A percentile compares a stretch with the other conserved stretches of the same genome.
Evolutionary conservation across 192 early-diverging fungal genomes (phyloP).

Genomic region (Coemansia sp.): DNA sequence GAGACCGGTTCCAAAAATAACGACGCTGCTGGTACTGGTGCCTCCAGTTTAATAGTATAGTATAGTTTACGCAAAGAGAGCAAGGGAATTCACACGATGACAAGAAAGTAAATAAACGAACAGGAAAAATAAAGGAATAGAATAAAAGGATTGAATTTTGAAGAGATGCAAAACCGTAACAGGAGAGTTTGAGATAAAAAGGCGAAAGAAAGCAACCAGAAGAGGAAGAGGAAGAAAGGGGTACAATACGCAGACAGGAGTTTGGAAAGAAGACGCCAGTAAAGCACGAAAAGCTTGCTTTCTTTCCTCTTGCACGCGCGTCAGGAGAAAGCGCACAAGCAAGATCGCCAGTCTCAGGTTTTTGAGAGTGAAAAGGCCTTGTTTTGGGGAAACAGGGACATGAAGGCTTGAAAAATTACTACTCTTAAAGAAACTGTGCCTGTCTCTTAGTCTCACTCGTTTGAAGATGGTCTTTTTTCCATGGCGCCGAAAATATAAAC

Average conservation of each 20-base stretch:
- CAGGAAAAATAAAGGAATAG: neutral
- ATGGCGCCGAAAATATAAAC: too few species aligned
- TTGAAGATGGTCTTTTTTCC: too few species aligned
- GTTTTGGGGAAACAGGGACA: too few species aligned
- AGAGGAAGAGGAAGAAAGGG: neutral
- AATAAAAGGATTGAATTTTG: neutral
- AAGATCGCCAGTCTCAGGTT: too few species aligned
- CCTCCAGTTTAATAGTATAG: neutral
- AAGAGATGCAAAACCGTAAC: constrained; percentile 9
- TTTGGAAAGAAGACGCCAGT: too few species aligned
- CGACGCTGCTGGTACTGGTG: too few species aligned
- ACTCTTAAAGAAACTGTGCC: too few species aligned
- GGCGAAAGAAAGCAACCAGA: neutral
- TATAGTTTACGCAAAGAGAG: neutral
- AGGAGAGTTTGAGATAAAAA: neutral
- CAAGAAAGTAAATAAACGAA: neutral
- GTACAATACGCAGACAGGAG: neutral
- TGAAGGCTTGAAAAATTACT: too few species aligned
- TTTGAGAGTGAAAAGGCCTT: too few species aligned
- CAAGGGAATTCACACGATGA: neutral
- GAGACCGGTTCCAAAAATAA: too few species aligned
- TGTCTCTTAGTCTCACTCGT: too few species aligned
- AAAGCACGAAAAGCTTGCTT: neutral
- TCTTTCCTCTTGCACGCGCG: neutral
- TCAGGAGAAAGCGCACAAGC: neutral